A percentile compares a stretch with the other conserved stretches of the same genome.
Evolutionary conservation across 805 yeast genomes (phyloP).

Genomic region (Kodamaea fukazawae): DNA sequence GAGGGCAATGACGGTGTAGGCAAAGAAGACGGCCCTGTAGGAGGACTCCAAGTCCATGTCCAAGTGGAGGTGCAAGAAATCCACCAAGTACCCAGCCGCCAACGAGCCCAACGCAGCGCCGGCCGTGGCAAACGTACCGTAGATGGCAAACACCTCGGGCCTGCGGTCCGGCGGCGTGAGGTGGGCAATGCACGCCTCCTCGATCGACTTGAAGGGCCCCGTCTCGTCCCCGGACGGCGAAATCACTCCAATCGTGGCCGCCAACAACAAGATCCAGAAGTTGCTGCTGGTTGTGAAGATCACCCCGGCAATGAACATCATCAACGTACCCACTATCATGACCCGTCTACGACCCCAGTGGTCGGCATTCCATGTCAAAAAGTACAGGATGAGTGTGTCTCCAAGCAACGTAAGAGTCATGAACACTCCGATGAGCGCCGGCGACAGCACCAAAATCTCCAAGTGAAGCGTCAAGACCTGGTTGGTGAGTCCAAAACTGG

Average conservation of each 20-base stretch:
- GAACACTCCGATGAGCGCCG: constrained; percentile 65
- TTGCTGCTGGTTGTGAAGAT: constrained; percentile 57
- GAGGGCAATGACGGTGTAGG: constrained; percentile 55
- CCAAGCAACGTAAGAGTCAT: constrained; percentile 82
- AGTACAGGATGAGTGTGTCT: constrained; percentile 68
- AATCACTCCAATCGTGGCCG: constrained; percentile 81
- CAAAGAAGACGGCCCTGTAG: constrained; percentile 55
- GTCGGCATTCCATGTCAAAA: constrained; percentile 77
- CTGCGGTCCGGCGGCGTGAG: constrained; percentile 62
- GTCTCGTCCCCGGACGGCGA: constrained; percentile 90
- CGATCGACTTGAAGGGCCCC: constrained; percentile 86
- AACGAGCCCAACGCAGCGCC: constrained; percentile 78
- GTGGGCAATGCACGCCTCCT: constrained; percentile 80
- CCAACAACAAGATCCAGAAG: constrained; percentile 54
- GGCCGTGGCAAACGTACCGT: constrained; percentile 62
- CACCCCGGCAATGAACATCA: constrained; percentile 69
- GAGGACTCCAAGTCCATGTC: constrained; percentile 37
- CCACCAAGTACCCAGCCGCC: constrained; percentile 58
- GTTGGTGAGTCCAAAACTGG: constrained; percentile 76
- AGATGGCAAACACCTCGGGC: constrained; percentile 73
- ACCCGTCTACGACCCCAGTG: constrained; percentile 63
- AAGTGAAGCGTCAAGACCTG: constrained; percentile 73
- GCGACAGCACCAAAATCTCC: constrained; percentile 51
- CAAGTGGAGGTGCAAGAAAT: constrained; percentile 36
- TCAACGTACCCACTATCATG: constrained; percentile 57